Evolutionary conservation across 179 eudicot species (phyloP).

Genomic region (Corrigiola litoralis): DNA sequence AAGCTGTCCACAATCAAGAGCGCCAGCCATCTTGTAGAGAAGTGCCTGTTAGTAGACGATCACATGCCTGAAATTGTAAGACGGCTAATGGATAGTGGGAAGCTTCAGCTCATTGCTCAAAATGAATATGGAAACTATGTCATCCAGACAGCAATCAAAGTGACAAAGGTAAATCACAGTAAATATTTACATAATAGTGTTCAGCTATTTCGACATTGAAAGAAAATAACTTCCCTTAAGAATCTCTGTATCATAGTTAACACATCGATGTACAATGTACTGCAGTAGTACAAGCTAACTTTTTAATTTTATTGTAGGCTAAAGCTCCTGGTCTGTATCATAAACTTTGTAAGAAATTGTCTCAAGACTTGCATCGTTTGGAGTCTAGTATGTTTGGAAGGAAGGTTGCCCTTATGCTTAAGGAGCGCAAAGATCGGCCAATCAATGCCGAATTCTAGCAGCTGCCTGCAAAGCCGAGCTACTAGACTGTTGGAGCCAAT

Average conservation of each 20-base stretch:
- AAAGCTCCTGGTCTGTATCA: too few species aligned
- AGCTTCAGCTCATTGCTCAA: neutral
- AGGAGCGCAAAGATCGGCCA: neutral
- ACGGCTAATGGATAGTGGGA: neutral
- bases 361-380: neutral
- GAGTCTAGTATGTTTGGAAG: conserved; percentile 8
- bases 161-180: conserved; percentile 9
- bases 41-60: neutral
- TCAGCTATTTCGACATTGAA: too few species aligned
- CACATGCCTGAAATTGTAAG: neutral
- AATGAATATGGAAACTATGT: conserved; percentile 21
- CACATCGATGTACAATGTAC: too few species aligned
- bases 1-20: neutral
- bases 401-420: neutral
- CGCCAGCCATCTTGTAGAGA: conserved; percentile 21
- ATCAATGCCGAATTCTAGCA: too few species aligned
- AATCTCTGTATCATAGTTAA: too few species aligned
- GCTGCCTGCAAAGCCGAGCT: too few species aligned
- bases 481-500: too few species aligned
- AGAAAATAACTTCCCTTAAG: too few species aligned
- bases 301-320: too few species aligned
- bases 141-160: conserved; percentile 11
- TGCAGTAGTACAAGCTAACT: too few species aligned
- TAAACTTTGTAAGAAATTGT: neutral
- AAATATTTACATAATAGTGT: too few species aligned